Base-by-base conservation (phyloP, 2,329 filamentous ascomycete species). In the Fusarium verticillioides region DNA sequence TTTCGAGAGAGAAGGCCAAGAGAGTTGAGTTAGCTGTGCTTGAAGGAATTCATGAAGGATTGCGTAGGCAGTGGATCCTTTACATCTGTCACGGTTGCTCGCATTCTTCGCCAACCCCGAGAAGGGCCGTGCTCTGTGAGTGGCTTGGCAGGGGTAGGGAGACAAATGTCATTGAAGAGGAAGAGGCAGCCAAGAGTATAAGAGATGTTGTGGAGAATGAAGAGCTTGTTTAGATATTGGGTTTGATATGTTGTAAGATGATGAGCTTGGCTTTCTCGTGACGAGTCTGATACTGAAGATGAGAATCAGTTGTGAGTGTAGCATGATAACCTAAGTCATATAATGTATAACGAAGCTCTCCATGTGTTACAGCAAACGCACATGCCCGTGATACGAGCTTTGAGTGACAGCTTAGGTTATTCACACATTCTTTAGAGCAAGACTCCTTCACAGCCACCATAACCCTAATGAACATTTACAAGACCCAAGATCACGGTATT, bases 31-130 rank as follows among this genome's bases (percentile, higher is more conserved):
- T 58, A 64, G 28, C 40, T 66, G 59, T 64, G 30, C n/a, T 52
- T 60, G 34, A 52, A 57, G 61, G 47, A 39, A 71, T 40, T 43
- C 39, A 40, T 49, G 32, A 36, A 63, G 34, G 60, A 71, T 71
- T 70, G 71, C 62, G 70, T 70, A 72, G 59, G 40, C 66, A 30
- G 70, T 73, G 70, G 70, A 70, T 49, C 68, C 52, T 57, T 46
- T 52, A 66, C 60, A 65, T 59, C 56, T 66, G 66, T 64, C 43
- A 73, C 63, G 63, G 71, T 26, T 59, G 23, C 56, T 50, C 58
- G 60, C 75, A 74, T 77, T 66, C 69, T 65, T 76, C 60, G 71
- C 64, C 34, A 65, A 67, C 73, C 63, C 75, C 75, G 75, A 77
- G 63, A 59, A 42, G 65, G 75, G 63, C 72, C 73, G 75, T 75